Base-by-base conservation (phyloP, 148 eudicot genomes). In the Chenopodium suecicum region DNA sequence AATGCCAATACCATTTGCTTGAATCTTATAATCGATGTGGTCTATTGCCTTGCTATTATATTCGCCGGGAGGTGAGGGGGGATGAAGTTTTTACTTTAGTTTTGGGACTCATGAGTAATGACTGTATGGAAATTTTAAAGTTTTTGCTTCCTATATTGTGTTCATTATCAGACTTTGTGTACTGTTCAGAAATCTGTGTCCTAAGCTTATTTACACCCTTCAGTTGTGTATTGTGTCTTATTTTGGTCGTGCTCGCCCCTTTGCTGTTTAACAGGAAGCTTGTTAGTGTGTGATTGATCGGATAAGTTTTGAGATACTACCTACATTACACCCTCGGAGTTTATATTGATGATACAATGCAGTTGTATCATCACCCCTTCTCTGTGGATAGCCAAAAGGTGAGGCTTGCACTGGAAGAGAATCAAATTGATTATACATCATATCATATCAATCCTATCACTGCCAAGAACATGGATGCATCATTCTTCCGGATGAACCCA, bases 361-460 rank as follows among this genome's bases (percentile, higher is more conserved):
- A 96, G 89, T 85, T 96, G n/a, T 96, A 94, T 79, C 99, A 96
- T 88, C 98, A 94, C 85, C 98, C 98, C 4, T 85, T 86, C 82
- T 96, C 97, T 11, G 69, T 96, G 86, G 93, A 96, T 85, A 94
- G 99, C 94, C 99, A 94, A 89, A 96, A 92, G 84, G 98, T 92
- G 84, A 88, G 99, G 84, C 91, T 96, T 74, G 98, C 93, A 47
- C 82, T 96, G 84, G 99, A 95, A 84, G 99, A 96, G 89, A 89
- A 83, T 84, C 89, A 84, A 73, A 85, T 94, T 65, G 99, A 96
- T 83, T 96, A 94, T 83, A 96, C 99, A 19, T 92, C 99, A 1
- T 88, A 88, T 84, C 98, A 92, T 82, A 88, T 89, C 74, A 96
- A 96, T 76, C 99, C 98, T 67, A 86, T 96, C 80, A 94, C 95